Conservation (phyloP, 2,329 filamentous ascomycete genomes). For the Ophiocordyceps camponoti-saundersi region DNA sequence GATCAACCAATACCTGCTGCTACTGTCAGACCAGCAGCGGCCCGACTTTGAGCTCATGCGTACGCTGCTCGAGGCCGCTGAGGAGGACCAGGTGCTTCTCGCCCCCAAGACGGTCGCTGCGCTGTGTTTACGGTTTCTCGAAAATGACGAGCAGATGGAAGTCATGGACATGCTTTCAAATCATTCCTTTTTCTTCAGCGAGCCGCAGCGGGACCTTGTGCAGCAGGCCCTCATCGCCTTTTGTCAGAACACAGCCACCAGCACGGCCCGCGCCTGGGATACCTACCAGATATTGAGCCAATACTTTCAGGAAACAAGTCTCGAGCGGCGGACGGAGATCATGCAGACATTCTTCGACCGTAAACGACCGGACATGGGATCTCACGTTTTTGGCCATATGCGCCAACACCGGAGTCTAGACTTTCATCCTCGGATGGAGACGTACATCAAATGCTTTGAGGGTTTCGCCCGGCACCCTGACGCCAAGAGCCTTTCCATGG, state of each 20-base stretch:
- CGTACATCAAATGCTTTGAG: slow-evolving; percentile 64
- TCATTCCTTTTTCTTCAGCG: slow-evolving; percentile 53
- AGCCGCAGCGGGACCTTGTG: slow-evolving; percentile 50
- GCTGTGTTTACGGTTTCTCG: slow-evolving; percentile 58
- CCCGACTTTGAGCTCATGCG: slow-evolving; percentile 56
- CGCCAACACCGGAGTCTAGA: slow-evolving; percentile 50
- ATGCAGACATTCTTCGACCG: slow-evolving; percentile 74
- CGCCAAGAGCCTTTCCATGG: slow-evolving; percentile 48
- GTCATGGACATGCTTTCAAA: slow-evolving; percentile 68
- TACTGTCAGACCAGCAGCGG: slow-evolving; percentile 42
- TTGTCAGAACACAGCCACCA: slow-evolving; percentile 44
- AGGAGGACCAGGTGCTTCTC: slow-evolving; percentile 51
- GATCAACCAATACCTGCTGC: slow-evolving; percentile 56
- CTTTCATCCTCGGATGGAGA: slow-evolving; percentile 51
- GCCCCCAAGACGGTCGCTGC: slow-evolving; percentile 58
- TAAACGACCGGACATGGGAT: slow-evolving; percentile 67
- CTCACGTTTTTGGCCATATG: slow-evolving; percentile 84
- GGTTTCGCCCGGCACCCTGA: slow-evolving; percentile 45
- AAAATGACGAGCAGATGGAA: slow-evolving; percentile 60
- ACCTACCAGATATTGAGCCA: slow-evolving; percentile 49
- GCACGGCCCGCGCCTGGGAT: slow-evolving; percentile 46
- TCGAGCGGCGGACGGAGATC: slow-evolving; percentile 46
- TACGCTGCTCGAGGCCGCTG: slow-evolving; percentile 54
- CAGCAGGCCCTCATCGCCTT: slow-evolving; percentile 50
- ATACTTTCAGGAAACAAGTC: slow-evolving; percentile 49